Evolutionary conservation across 2,329 filamentous ascomycete species (phyloP), one percentile per base, ranked within the genome.

Genomic region (Lanzia echinophila): DNA sequence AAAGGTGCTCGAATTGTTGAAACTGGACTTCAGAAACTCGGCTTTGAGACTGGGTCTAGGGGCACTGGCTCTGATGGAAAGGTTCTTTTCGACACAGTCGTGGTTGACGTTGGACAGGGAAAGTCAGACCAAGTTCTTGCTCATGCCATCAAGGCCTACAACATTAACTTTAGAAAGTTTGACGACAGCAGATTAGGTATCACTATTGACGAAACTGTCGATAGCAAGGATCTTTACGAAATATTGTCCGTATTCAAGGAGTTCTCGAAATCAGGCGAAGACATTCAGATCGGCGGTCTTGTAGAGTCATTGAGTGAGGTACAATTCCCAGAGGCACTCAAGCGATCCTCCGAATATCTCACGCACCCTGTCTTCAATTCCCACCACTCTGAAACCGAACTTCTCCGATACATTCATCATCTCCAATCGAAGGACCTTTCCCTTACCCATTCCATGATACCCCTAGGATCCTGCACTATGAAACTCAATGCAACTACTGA

Each of bases 381-480:
- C 1, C 84, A 97, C 69, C 92, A 95, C 72, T 96, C 90, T 2
- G 92, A 97, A 73, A 96, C 92, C 0, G 90, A 96, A 71, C 81
- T 97, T 63, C 77, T 97, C 48, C 86, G 92, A 42, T 97, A 97
- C 73, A 96, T 97, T 64, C 79, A 92, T 68, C 89, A 96, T 68
- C 78, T 97, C 5, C 87, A 95, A 69, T 95, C 90, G 48, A 96
- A 95, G 75, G 92, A 97, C 68, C 75, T 97, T 13, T 96, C 92
- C 1, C 78, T 96, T 5, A 88, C 91, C 2, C 92, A 97, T 73
- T 96, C 91, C 15, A 97, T 97, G 92, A 97, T 97, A 57, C 90
- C 92, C 2, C 81, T 97, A 1, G 92, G 92, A 19, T 96, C 92
- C 1, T 97, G 92, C 76, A 97, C 92, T 13, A 97, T 97, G 92